These are phyloP conservation scores for Starmerella floricola DNA, from an alignment of 805 yeast species.

Conservation along the genomic window DNA sequence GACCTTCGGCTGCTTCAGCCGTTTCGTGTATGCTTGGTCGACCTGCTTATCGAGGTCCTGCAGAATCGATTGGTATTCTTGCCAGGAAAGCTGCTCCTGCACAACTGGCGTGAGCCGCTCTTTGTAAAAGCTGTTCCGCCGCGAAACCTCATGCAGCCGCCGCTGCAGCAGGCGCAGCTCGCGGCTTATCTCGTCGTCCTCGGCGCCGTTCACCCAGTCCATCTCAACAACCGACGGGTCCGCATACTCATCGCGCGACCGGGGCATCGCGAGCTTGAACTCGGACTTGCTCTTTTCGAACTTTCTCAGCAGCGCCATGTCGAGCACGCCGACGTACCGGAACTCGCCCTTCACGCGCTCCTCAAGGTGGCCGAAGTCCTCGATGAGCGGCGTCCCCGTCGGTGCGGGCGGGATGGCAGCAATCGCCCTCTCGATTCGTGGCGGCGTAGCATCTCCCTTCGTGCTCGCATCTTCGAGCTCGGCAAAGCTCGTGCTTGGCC, in stretches of 20 bases:
- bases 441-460: not conserved
- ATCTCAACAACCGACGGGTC: conserved; percentile 27
- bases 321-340: conserved; percentile 76
- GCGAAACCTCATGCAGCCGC: conserved; percentile 49
- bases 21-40: conserved; percentile 80
- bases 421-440: conserved; percentile 4
- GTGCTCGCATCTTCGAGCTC: not conserved
- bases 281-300: conserved; percentile 26
- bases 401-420: conserved; percentile 25
- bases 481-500: too few species aligned
- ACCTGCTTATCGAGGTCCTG: conserved; percentile 95
- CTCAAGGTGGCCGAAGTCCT: conserved; percentile 71
- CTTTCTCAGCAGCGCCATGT: conserved; percentile 25
- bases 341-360: conserved; percentile 79
- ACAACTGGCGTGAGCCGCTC: conserved; percentile 54
- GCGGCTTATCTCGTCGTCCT: conserved; percentile 87
- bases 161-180: conserved; percentile 67
- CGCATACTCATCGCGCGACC: conserved; percentile 19
- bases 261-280: conserved; percentile 20
- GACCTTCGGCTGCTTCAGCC: conserved; percentile 60
- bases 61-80: conserved; percentile 76
- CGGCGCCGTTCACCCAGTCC: conserved; percentile 69
- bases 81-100: conserved; percentile 87
- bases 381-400: conserved; percentile 33
- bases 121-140: conserved; percentile 56